phyloP scores from a whole-genome alignment of 2,329 filamentous ascomycete species.

The Arachnomyces sp. region DNA sequence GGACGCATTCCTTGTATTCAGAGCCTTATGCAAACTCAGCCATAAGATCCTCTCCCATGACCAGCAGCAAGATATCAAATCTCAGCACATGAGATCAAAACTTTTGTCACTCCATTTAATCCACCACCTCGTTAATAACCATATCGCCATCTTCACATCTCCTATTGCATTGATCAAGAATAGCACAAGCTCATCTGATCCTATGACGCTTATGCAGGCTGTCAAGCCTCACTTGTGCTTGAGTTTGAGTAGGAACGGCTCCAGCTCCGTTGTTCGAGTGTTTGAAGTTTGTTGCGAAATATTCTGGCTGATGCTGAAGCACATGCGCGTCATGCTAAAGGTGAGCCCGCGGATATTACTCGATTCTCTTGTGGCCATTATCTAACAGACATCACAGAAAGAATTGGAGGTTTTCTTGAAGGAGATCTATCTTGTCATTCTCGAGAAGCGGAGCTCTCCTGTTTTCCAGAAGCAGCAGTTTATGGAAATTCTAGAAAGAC shows the following conservation, averaged over 20 bases:
- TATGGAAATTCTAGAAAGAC: conserved; percentile 70
- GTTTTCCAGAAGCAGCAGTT: conserved; percentile 89
- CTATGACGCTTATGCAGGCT: conserved; percentile 85
- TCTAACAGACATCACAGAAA: conserved; percentile 49
- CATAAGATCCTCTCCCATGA: conserved; percentile 85
- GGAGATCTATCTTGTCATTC: conserved; percentile 87
- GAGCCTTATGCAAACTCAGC: conserved; percentile 94
- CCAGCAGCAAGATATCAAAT: conserved; percentile 84
- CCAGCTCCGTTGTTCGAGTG: conserved; percentile 81
- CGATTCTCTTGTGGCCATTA: neutral
- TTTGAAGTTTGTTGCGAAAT: conserved; percentile 96
- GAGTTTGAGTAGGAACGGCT: conserved; percentile 87
- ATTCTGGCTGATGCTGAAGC: conserved; percentile 94
- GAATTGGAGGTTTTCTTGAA: conserved; percentile 97
- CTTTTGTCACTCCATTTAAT: conserved; percentile 91
- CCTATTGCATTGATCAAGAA: conserved; percentile 87
- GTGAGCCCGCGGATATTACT: conserved; percentile 36
- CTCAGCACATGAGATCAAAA: conserved; percentile 95
- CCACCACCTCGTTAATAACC: conserved; percentile 89
- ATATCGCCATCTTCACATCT: conserved; percentile 82
- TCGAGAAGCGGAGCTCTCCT: conserved; percentile 80
- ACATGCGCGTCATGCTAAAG: conserved; percentile 90
- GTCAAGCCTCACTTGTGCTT: conserved; percentile 96
- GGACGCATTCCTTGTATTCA: conserved; percentile 93
- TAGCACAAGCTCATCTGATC: conserved; percentile 72